phyloP scores from a whole-genome alignment of 352 stramenopile genomes.

The Globisporangium mamillatum region DNA sequence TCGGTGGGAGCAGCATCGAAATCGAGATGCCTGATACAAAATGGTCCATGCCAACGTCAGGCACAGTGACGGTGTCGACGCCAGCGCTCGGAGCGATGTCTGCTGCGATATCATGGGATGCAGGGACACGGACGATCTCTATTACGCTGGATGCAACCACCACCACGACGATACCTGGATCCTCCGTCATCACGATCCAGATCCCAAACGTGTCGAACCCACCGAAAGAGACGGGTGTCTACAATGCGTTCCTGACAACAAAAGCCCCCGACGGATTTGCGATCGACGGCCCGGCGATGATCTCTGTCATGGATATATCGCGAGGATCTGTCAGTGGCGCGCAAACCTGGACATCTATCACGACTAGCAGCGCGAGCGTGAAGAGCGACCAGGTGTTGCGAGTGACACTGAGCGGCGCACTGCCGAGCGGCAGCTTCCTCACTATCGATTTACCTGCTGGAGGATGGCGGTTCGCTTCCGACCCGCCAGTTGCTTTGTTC shows the following conservation, averaged over 20 bases:
- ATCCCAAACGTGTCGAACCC: conserved; percentile 44
- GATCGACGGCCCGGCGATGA: conserved; percentile 45
- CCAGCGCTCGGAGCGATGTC: conserved; percentile 28
- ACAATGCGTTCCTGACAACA: conserved; percentile 38
- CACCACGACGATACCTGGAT: conserved; percentile 22
- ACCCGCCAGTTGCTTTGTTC: conserved; percentile 28
- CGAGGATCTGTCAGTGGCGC: conserved; percentile 30
- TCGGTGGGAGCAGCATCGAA: conserved; percentile 33
- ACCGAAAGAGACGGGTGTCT: conserved; percentile 48
- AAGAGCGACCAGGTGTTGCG: conserved; percentile 46
- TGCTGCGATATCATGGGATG: conserved; percentile 34
- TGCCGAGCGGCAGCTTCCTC: conserved; percentile 52
- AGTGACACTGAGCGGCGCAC: conserved; percentile 39
- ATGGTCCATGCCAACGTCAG: conserved; percentile 33
- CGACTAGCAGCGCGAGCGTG: conserved; percentile 49
- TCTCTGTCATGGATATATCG: conserved; percentile 43
- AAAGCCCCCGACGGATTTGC: conserved; percentile 29
- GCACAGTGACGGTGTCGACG: conserved; percentile 28
- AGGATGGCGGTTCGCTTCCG: conserved; percentile 37
- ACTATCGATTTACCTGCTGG: conserved; percentile 28
- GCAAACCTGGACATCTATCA: conserved; percentile 36
- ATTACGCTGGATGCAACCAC: conserved; percentile 26
- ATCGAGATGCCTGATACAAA: conserved; percentile 42
- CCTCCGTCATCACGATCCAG: conserved; percentile 28
- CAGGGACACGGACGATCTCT: conserved; percentile 24